Evolutionary conservation across 176 grass and related monocot genomes (phyloP).

Genomic region (Themeda triandra): DNA sequence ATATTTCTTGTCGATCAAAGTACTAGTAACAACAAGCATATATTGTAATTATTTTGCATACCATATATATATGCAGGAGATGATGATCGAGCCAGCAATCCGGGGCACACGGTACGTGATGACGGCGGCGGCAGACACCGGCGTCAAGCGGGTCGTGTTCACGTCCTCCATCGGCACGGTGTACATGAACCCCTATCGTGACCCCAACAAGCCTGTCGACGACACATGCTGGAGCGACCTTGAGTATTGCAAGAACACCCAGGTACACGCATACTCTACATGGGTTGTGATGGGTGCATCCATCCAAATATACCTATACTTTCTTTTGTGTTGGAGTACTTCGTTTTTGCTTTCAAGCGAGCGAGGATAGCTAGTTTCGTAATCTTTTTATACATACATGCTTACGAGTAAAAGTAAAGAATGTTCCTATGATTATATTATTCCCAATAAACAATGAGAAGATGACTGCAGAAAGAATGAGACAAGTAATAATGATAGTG

Average conservation of each 20-base stretch:
- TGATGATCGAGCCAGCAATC: constrained; percentile 77
- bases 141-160: constrained; percentile 64
- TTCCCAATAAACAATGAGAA: neutral
- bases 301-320: neutral
- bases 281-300: too few species aligned
- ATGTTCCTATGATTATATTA: neutral
- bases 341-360: neutral
- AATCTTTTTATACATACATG: neutral
- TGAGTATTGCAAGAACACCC: constrained; percentile 76
- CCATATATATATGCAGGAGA: too few species aligned
- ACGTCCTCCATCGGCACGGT: constrained; percentile 80
- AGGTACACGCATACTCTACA: too few species aligned
- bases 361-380: neutral
- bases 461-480: neutral
- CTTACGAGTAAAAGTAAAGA: neutral
- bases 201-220: constrained; percentile 43
- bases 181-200: constrained; percentile 74
- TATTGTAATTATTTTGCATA: too few species aligned
- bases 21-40: too few species aligned
- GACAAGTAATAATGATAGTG: neutral
- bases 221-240: constrained; percentile 87
- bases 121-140: constrained; percentile 38
- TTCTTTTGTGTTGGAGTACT: neutral
- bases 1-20: too few species aligned
- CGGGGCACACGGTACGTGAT: constrained; percentile 63